phyloP scores from a whole-genome alignment of 2,329 filamentous ascomycete genomes.

The Hymenoscyphus fraxineus region DNA sequence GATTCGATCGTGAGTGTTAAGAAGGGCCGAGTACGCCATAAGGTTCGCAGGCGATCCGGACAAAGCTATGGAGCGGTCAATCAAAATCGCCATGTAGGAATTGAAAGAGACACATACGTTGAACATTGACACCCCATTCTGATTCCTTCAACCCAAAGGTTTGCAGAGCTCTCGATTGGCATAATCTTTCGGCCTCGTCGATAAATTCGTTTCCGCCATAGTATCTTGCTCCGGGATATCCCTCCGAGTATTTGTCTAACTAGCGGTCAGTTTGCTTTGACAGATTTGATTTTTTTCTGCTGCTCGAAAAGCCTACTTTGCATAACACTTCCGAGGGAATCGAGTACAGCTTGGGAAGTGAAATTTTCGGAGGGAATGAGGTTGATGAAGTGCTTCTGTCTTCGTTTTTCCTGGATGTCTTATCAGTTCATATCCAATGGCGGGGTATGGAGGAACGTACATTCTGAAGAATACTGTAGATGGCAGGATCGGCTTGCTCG shows the following conservation, averaged over 20 bases:
- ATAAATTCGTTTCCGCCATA: constrained; percentile 98
- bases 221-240: constrained; percentile 93
- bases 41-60: constrained; percentile 66
- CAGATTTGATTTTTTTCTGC: constrained; percentile 26
- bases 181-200: constrained; percentile 82
- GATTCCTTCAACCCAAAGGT: constrained; percentile 78
- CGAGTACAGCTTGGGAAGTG: constrained; percentile 86
- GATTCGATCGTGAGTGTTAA: constrained; percentile 87
- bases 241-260: constrained; percentile 94
- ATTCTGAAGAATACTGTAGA: constrained; percentile 88
- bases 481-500: constrained; percentile 77
- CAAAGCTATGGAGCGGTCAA: constrained; percentile 24
- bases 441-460: constrained; percentile 43
- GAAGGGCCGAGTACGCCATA: constrained; percentile 86
- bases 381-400: constrained; percentile 98
- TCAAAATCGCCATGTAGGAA: background rate
- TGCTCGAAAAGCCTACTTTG: constrained; percentile 60
- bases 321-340: constrained; percentile 91
- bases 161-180: constrained; percentile 84
- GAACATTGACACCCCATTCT: constrained; percentile 96
- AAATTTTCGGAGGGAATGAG: constrained; percentile 95
- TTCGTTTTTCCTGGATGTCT: constrained; percentile 72
- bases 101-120: constrained; percentile 52
- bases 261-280: constrained; percentile 36
- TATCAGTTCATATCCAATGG: constrained; percentile 12